Base-by-base conservation (phyloP, 2,329 filamentous ascomycete species). In the Neoascochyta sp. region DNA sequence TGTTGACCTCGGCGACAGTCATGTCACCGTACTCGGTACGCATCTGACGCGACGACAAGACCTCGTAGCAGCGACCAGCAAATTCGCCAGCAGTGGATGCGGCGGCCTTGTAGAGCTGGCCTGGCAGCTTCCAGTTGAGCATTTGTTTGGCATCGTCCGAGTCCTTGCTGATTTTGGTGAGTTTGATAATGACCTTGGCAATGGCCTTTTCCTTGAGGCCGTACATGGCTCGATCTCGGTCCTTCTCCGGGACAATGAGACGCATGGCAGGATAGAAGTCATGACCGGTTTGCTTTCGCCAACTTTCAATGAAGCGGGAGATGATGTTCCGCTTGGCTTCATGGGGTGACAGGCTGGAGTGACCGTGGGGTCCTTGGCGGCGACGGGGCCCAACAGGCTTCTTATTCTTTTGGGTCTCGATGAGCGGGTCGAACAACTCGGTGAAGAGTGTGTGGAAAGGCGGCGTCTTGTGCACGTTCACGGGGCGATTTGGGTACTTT, bases 221-320 rank as follows among this genome's bases (percentile, higher is more conserved):
- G 53, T 96, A 98, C 70, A 95, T 88, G 11, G 84, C 83, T 26
- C 92, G 78, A 52, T 96, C 88, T 21, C 88, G 79, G 55, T 98
- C 92, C 57, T 94, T 93, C 52, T 93, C 87, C 0, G 90, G 89
- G 3, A 95, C 73, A 34, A 96, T 95, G 25, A 98, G 75, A 12
- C 92, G 81, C 62, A 98, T 76, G 2, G 87, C 90, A 0, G 92
- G 92, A 56, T 92, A 96, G 50, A 98, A 86, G 62, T 98, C 92
- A 47, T 86, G 70, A 15, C 92, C 92, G 13, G 95, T 89, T 39
- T 95, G 81, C 33, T 79, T 78, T 21, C 89, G 78, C 92, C 92
- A 98, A 59, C 79, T 75, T 9, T 76, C 75, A 47, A 98, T 86
- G 67, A 95, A 98, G 6, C 82, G 74, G 32, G 89, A 78, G 43